Evolutionary conservation across 345 rosid species (phyloP).

Genomic region (Populus simonii): DNA sequence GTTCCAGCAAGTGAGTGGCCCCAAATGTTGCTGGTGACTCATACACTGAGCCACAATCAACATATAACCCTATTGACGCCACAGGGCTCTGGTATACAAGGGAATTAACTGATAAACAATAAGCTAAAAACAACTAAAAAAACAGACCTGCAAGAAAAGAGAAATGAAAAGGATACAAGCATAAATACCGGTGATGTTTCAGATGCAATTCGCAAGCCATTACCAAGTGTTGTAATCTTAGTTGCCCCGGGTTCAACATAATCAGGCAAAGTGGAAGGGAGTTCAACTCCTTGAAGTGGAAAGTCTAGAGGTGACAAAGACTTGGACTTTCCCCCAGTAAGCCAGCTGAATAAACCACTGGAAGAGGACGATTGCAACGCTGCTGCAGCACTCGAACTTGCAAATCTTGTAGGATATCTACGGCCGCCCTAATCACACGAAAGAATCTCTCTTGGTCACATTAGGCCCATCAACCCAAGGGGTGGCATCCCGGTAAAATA

Average conservation of each 20-base stretch:
- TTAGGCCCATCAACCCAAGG: neutral
- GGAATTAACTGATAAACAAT: neutral
- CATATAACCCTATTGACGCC: conserved; percentile 76
- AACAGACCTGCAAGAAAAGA: neutral
- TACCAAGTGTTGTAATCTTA: conserved; percentile 55
- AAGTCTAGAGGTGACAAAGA: conserved; percentile 53
- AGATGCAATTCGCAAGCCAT: conserved; percentile 72
- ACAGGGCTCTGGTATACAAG: conserved; percentile 54
- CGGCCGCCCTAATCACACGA: conserved; percentile 40
- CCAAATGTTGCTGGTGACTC: conserved; percentile 70
- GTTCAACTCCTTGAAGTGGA: conserved; percentile 54
- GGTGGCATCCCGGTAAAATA: neutral
- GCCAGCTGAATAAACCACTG: conserved; percentile 56
- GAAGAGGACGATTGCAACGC: conserved; percentile 41
- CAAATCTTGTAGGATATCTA: conserved; percentile 40
- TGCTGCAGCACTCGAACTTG: conserved; percentile 52
- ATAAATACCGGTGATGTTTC: conserved; percentile 52
- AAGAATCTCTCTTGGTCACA: neutral
- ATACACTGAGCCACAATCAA: conserved; percentile 69
- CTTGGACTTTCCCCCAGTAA: conserved; percentile 48
- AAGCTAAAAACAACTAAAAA: neutral
- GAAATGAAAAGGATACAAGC: conserved; percentile 3
- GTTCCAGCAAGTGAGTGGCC: conserved; percentile 73
- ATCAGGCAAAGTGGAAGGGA: conserved; percentile 62
- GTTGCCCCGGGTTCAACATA: conserved; percentile 56